Percentiles rank a stretch among this genome's conserved stretches.
phyloP scores from a whole-genome alignment of 2,329 filamentous ascomycete species.

The Pseudocercospora fuligena region DNA sequence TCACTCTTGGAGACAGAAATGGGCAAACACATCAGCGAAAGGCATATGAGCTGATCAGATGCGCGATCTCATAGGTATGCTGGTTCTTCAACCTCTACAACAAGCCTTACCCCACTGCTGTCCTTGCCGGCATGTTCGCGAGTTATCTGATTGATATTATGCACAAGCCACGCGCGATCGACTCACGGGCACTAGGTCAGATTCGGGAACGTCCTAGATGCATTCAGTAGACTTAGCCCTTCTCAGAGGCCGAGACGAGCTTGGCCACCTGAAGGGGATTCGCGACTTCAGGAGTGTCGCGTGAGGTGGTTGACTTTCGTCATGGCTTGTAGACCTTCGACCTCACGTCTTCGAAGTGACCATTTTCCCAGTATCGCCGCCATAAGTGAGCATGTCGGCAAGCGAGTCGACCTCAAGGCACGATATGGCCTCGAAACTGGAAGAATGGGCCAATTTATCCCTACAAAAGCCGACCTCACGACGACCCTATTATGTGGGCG shows the following conservation, averaged over 20 bases:
- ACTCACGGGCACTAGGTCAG: neutral
- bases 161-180: neutral
- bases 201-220: neutral
- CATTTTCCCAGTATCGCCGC: too few relatives aligned
- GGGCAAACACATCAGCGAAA: too few relatives aligned
- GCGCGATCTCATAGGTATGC: neutral
- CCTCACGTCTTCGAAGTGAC: neutral
- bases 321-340: neutral
- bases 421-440: neutral
- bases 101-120: neutral
- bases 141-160: neutral
- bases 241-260: neutral
- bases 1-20: too few relatives aligned
- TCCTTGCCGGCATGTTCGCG: neutral
- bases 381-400: neutral
- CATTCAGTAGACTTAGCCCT: neutral
- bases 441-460: neutral
- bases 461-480: neutral
- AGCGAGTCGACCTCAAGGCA: neutral
- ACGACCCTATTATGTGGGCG: neutral
- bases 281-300: neutral
- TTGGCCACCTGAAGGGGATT: too few relatives aligned
- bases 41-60: neutral
- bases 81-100: neutral
- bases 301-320: neutral